phyloP scores from a whole-genome alignment of 2,329 filamentous ascomycete species.

The Claviceps quebecensis region DNA sequence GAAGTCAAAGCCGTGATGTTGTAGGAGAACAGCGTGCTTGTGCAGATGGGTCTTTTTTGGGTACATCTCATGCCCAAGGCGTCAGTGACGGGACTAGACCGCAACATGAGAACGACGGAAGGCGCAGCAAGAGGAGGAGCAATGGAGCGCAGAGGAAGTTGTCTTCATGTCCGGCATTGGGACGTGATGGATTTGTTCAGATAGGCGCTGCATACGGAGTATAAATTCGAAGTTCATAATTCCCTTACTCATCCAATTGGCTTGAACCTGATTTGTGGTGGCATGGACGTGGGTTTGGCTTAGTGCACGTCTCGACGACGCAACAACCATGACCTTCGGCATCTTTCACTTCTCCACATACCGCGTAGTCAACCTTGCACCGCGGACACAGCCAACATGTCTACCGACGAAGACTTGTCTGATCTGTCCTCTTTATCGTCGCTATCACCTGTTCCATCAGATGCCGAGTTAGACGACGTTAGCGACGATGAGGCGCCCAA shows the following conservation, averaged over 20 bases:
- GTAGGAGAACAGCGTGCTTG: neutral
- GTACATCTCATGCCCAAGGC: neutral
- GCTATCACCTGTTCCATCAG: slow-evolving; percentile 29
- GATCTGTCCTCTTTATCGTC: slow-evolving; percentile 47
- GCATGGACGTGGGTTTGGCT: slow-evolving; percentile 10
- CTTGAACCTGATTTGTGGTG: slow-evolving; percentile 19
- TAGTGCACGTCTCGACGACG: slow-evolving; percentile 17
- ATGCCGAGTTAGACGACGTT: slow-evolving; percentile 36
- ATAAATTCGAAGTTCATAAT: slow-evolving; percentile 7
- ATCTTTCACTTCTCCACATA: slow-evolving; percentile 15
- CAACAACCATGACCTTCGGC: slow-evolving; percentile 13
- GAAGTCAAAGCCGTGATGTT: neutral
- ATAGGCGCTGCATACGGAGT: slow-evolving; percentile 10
- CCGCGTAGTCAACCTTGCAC: slow-evolving; percentile 13
- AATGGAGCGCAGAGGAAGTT: neutral
- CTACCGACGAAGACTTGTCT: slow-evolving; percentile 47
- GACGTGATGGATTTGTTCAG: slow-evolving; percentile 4
- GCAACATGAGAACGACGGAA: neutral
- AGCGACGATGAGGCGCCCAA: slow-evolving; percentile 23
- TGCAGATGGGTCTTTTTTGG: neutral
- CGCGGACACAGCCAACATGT: slow-evolving; percentile 28
- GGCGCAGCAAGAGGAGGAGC: neutral
- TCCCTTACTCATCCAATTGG: slow-evolving; percentile 17
- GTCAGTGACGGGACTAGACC: neutral
- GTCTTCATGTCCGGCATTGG: neutral